Base-by-base conservation (phyloP, 2,329 filamentous ascomycete genomes). In the Arthrobotrys musiformis region DNA sequence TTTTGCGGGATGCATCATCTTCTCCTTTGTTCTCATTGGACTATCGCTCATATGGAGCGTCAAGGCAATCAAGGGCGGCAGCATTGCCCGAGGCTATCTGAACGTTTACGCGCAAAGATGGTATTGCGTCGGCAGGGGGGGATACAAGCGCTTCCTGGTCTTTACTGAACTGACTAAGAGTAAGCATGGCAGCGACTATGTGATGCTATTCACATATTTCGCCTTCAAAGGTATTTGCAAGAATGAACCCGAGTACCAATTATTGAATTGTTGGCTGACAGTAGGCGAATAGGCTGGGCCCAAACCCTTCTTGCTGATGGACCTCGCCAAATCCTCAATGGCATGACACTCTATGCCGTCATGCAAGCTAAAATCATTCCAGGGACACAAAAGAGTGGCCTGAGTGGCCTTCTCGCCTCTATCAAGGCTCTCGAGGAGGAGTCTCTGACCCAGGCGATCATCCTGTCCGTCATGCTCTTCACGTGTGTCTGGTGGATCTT, bases 161-260 rank as follows among this genome's bases (percentile, higher is more conserved):
- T 97, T 97, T 82, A 91, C 93, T 15, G 92, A 93, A 81, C 85
- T 97, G 82, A 97, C 94, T 11, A 95, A 94, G 85, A 93, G 92
- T 83, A 94, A 92, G 82, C 96, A 97, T 84, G 93, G 93, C 17
- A 90, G 90, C 70, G 93, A 97, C 83, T 97, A 97, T 81, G 88
- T 97, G 79, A 94, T 94, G 2, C 86, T 97, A 3, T 97, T 97
- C 83, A 92, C 93, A 28, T 97, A 97, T 83, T 97, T 97, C 84
- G 91, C 89, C 28, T 91, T 91, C 84, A 88, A 91, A 83, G 86
- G 87, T 86, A 81, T 79, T n/a, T n/a, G n/a, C n/a, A n/a, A n/a
- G n/a, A n/a, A n/a, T n/a, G n/a, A 82, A 79, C 1, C 26, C 54
- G 1, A 8, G 13, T 1, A 50, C 13, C 2, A 8, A 22, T 3